Evolutionary conservation across 2,329 filamentous ascomycete genomes (phyloP), one percentile per base, ranked within the genome.

Genomic region (Paracorniculantispora psalliotae): DNA sequence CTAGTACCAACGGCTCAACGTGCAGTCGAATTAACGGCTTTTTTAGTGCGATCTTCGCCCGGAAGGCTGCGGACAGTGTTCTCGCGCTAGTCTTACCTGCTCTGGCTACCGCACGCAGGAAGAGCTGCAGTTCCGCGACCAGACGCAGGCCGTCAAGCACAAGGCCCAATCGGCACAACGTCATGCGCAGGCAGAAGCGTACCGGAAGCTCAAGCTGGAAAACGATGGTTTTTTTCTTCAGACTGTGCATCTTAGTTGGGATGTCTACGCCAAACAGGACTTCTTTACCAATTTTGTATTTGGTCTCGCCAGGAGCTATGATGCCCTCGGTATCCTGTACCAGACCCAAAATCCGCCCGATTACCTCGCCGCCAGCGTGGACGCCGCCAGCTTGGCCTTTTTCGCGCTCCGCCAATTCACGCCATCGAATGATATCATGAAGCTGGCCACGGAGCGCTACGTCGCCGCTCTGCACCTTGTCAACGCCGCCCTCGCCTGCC

Each of bases 361-460:
- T 48, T 61, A 66, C 21, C 51, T 68, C 2, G 57, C 59, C 5
- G 61, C 64, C 3, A 66, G 66, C 23, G 62, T 69, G 1, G 67
- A 69, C 23, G 66, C 67, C 10, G 61, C 61, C 4, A 68, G 65
- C 12, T 57, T 67, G 1, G 65, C 66, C 2, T 69, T 67, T 28
- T 41, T 60, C 17, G 56, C 48, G 13, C 49, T 53, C 10, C 61
- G 26, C 51, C 51, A 37, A 44, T 59, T 15, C 28, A 39, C 21
- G 26, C 57, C 33, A 8, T 33, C 48, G 33, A 37, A 9, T 23
- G 56, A 10, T 19, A 35, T 43, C 13, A 8, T n/a, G 21, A 59
- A 44, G 39, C 49, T 53, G 5, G 30, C 57, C 25, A 52, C 48
- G 8, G 41, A 52, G 49, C 57, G 57, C 28, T 59, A 59, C 39